These are phyloP conservation scores for Pholiota molesta DNA, from an alignment of 768 basidiomycete species.

Conservation along the genomic window DNA sequence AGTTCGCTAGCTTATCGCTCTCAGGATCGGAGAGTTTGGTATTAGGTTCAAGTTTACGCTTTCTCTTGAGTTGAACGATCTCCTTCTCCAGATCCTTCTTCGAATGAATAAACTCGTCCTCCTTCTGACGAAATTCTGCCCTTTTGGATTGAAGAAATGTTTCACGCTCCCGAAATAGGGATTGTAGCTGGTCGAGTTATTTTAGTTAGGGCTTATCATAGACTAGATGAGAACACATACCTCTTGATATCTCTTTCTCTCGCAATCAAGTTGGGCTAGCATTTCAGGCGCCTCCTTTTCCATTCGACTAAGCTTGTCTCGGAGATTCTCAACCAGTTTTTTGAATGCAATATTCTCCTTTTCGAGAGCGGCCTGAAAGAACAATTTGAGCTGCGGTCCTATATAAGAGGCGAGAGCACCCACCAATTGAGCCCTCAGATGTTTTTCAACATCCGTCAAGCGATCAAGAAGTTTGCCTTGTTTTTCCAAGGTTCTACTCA, in stretches of 20 bases:
- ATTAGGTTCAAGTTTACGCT: constrained; percentile 17
- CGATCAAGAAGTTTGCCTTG: constrained; percentile 63
- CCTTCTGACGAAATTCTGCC: constrained; percentile 41
- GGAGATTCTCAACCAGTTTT: constrained; percentile 28
- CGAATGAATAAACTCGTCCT: constrained; percentile 50
- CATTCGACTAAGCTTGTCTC: constrained; percentile 24
- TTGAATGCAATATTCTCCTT: constrained; percentile 42
- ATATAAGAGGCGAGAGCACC: constrained; percentile 24
- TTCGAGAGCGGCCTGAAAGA: constrained; percentile 35
- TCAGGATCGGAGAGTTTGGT: constrained; percentile 2
- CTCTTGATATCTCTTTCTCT: constrained; percentile 41
- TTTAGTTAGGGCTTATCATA: background rate
- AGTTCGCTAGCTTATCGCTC: constrained; percentile 9
- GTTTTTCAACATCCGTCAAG: constrained; percentile 64
- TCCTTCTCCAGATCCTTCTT: constrained; percentile 59
- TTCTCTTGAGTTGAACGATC: constrained; percentile 45
- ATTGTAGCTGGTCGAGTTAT: constrained; percentile 15
- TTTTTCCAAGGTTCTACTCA: constrained; percentile 51
- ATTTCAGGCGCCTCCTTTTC: constrained; percentile 32
- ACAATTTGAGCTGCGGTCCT: background rate
- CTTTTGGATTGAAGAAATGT: constrained; percentile 31
- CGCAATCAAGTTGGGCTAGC: constrained; percentile 36
- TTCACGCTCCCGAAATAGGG: constrained; percentile 38
- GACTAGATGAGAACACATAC: constrained; percentile 30
- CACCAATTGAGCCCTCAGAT: constrained; percentile 61